Evolutionary conservation across 139 green algal genomes (phyloP).

Genomic region (Chlorella sp.): DNA sequence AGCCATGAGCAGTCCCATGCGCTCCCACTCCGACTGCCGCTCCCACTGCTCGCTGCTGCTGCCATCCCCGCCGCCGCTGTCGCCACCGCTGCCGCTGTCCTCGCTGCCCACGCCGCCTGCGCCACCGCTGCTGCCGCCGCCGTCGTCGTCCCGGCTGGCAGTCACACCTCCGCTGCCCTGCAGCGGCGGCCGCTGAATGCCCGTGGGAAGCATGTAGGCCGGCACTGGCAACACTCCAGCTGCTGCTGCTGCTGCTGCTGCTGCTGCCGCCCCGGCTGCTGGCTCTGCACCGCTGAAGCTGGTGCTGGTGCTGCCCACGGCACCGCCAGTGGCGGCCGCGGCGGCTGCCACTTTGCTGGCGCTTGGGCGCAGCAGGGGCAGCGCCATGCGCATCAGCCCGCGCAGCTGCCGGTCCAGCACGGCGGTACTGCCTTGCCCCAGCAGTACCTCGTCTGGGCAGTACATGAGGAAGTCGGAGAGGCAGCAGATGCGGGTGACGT

Average conservation of each 20-base stretch:
- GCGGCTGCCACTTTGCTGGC: neutral
- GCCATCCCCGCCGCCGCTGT: neutral
- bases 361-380: slow-evolving; percentile 21
- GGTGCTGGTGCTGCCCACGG: neutral
- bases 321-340: neutral
- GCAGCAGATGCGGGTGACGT: neutral
- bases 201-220: slow-evolving; percentile 20
- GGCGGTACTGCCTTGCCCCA: neutral
- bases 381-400: neutral
- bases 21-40: neutral
- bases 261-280: neutral
- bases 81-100: neutral
- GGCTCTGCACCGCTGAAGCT: neutral
- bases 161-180: neutral
- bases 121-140: no score
- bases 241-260: no score
- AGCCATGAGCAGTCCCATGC: slow-evolving; percentile 25
- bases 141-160: neutral
- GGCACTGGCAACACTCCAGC: neutral
- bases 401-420: slow-evolving; percentile 27
- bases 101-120: neutral
- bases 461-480: slow-evolving; percentile 31
- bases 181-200: slow-evolving; percentile 26
- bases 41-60: neutral
- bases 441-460: slow-evolving; percentile 10